Evolutionary conservation across 2,329 filamentous ascomycete species (phyloP).

Genomic region (Tricladium varicosporioides): DNA sequence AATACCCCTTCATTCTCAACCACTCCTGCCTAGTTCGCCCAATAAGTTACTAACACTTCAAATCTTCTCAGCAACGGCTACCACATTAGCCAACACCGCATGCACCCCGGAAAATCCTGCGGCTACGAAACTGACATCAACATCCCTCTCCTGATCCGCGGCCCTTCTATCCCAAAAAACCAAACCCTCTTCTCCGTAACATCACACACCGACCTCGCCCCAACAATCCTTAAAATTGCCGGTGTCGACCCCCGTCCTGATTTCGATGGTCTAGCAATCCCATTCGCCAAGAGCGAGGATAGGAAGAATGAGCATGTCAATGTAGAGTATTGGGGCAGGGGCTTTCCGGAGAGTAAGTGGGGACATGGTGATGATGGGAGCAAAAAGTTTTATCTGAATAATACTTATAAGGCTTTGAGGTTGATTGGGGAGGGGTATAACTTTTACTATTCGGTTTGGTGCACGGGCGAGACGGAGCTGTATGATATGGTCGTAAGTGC

Average conservation of each 20-base stretch:
- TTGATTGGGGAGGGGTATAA: constrained; percentile 48
- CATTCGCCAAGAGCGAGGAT: constrained; percentile 28
- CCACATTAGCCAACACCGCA: constrained; percentile 49
- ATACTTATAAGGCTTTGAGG: constrained; percentile 47
- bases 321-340: constrained; percentile 44
- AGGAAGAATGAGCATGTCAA: constrained; percentile 43
- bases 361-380: background rate
- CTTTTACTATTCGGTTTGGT: constrained; percentile 66
- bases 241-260: constrained; percentile 34
- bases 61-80: constrained; percentile 41
- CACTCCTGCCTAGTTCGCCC: background rate
- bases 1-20: background rate
- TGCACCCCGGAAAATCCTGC: constrained; percentile 48
- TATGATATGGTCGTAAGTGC: constrained; percentile 55
- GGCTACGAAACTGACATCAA: constrained; percentile 49
- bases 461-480: constrained; percentile 62
- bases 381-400: constrained; percentile 33
- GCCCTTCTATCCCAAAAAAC: constrained; percentile 49
- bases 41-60: background rate
- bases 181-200: constrained; percentile 42
- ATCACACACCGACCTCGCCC: constrained; percentile 52
- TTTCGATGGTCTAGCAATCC: constrained; percentile 45
- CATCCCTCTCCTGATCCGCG: constrained; percentile 54
- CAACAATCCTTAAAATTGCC: constrained; percentile 43
- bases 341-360: constrained; percentile 22